Conservation (phyloP, 352 stramenopile genomes). For the Globisporangium spinosum region DNA sequence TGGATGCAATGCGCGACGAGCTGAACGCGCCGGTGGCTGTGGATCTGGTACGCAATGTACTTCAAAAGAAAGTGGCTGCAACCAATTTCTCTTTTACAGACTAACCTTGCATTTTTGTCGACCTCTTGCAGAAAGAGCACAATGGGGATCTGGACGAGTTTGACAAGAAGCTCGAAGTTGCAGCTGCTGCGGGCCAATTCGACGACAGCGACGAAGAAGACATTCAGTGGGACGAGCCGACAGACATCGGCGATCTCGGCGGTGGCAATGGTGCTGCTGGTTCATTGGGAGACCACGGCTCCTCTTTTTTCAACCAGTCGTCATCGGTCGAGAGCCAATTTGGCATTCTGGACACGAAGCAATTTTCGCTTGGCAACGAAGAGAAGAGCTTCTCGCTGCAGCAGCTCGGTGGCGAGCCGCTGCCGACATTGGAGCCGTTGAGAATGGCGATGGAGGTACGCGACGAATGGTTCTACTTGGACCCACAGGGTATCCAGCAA, state of each 20-base stretch:
- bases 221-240: conserved; percentile 53
- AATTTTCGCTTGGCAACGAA: conserved; percentile 28
- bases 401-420: conserved; percentile 20
- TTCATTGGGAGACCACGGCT: conserved; percentile 25
- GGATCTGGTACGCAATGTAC: conserved; percentile 27
- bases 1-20: conserved; percentile 78
- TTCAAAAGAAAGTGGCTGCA: neutral
- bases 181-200: conserved; percentile 71
- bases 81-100: neutral
- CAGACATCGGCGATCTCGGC: conserved; percentile 5
- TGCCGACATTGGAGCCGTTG: conserved; percentile 24
- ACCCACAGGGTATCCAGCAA: conserved; percentile 78
- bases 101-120: neutral
- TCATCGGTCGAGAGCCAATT: conserved; percentile 16
- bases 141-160: conserved; percentile 68
- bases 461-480: conserved; percentile 87
- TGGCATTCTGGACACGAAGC: conserved; percentile 33
- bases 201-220: conserved; percentile 79
- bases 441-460: conserved; percentile 46
- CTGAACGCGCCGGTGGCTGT: conserved; percentile 27
- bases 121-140: conserved; percentile 30
- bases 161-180: conserved; percentile 76
- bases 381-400: conserved; percentile 33
- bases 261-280: conserved; percentile 17
- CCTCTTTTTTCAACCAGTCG: conserved; percentile 16